These are phyloP conservation scores for Paxillus involutus DNA, from an alignment of 768 basidiomycete species.

Conservation along the genomic window DNA sequence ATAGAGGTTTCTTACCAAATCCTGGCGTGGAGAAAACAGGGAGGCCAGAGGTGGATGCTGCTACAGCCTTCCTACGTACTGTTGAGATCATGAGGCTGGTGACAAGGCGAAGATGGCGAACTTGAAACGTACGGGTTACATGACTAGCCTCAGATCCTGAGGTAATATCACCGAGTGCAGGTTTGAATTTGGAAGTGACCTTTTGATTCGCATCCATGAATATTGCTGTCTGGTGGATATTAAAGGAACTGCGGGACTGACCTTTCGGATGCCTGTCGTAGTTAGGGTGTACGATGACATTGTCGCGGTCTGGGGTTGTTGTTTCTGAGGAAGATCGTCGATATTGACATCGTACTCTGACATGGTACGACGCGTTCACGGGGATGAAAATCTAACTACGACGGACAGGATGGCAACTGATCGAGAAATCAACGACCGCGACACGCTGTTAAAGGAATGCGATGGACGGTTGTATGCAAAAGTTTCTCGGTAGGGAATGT, in stretches of 20 bases:
- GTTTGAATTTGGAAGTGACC: conserved; percentile 46
- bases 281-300: background rate
- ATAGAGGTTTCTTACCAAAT: conserved; percentile 30
- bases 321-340: conserved; percentile 8
- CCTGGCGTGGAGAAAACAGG: conserved; percentile 49
- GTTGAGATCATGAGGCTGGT: conserved; percentile 6
- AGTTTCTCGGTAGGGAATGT: background rate
- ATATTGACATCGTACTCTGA: conserved; percentile 36
- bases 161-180: conserved; percentile 28
- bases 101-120: conserved; percentile 3
- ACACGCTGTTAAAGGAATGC: background rate
- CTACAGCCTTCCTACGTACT: conserved; percentile 25
- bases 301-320: background rate
- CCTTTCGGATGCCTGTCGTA: background rate
- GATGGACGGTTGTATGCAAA: background rate
- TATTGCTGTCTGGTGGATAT: background rate
- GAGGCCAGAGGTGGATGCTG: conserved; percentile 23
- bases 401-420: background rate
- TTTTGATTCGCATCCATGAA: background rate
- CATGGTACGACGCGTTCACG: background rate
- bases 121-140: background rate
- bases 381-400: background rate
- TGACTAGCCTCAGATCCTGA: background rate
- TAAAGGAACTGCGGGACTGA: background rate
- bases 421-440: background rate